Evolutionary conservation across 2,329 filamentous ascomycete genomes (phyloP).

Genomic region (Cladosporium austrohemisphaericum): DNA sequence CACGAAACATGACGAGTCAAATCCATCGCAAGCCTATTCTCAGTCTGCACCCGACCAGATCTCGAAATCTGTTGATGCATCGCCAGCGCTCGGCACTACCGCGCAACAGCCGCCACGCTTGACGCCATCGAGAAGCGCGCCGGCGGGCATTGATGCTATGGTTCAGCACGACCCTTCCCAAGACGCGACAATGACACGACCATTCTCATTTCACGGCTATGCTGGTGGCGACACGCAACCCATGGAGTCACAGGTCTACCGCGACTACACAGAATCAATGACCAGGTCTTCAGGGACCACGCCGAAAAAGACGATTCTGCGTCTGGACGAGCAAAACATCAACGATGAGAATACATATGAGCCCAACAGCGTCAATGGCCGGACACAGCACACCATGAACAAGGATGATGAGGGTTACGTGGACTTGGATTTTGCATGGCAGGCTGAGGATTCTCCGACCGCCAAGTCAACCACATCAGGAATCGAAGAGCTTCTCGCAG

Average conservation of each 20-base stretch:
- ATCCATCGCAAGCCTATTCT: background rate
- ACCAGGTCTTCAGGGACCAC: slow-evolving; percentile 15
- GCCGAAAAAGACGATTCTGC: slow-evolving; percentile 19
- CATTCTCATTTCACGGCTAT: slow-evolving; percentile 36
- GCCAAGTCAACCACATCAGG: slow-evolving; percentile 20
- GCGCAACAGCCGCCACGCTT: slow-evolving; percentile 21
- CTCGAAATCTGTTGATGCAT: background rate
- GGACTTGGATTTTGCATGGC: slow-evolving; percentile 29
- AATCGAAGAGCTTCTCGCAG: slow-evolving; percentile 25
- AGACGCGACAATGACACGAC: slow-evolving; percentile 17
- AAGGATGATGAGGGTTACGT: slow-evolving; percentile 32
- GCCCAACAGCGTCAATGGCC: background rate
- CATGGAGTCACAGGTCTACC: slow-evolving; percentile 45
- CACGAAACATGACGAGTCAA: background rate
- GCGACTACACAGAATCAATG: slow-evolving; percentile 38
- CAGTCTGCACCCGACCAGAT: background rate
- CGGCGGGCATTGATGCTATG: slow-evolving; percentile 25
- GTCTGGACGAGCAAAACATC: slow-evolving; percentile 15
- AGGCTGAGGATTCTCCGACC: slow-evolving; percentile 16
- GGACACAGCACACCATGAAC: slow-evolving; percentile 18
- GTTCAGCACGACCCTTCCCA: slow-evolving; percentile 20
- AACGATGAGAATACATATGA: slow-evolving; percentile 15
- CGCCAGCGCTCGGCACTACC: background rate
- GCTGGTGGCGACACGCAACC: slow-evolving; percentile 45
- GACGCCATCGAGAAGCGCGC: slow-evolving; percentile 20